These are phyloP conservation scores for Benincasa hispida DNA, from an alignment of 306 rosid genomes.

Conservation along the genomic window DNA sequence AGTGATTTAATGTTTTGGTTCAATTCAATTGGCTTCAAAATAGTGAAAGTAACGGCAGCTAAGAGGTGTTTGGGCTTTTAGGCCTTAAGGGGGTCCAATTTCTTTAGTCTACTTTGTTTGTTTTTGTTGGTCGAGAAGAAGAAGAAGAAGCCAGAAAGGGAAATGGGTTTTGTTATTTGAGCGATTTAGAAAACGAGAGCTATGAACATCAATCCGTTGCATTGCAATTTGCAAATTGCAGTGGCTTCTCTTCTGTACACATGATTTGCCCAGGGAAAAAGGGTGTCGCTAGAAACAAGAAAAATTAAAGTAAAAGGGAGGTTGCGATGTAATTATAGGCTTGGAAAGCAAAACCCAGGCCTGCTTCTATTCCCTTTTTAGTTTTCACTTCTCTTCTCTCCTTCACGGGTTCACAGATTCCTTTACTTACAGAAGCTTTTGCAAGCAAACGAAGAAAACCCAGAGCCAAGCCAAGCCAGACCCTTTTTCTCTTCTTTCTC, in stretches of 20 bases:
- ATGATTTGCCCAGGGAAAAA: slow-evolving; percentile 51
- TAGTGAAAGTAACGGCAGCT: not conserved
- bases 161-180: slow-evolving; percentile 17
- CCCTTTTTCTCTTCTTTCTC: slow-evolving; percentile 10
- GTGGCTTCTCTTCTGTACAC: slow-evolving; percentile 21
- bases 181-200: slow-evolving; percentile 14
- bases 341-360: slow-evolving; percentile 17
- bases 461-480: slow-evolving; percentile 7
- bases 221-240: slow-evolving; percentile 8
- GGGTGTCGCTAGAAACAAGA: slow-evolving; percentile 22
- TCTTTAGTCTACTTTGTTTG: not conserved
- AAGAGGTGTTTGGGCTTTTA: not conserved
- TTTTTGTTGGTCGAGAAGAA: not conserved
- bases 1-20: not conserved
- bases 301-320: slow-evolving; percentile 24
- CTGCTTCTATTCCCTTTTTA: slow-evolving; percentile 5
- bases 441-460: slow-evolving; percentile 14
- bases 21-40: not conserved
- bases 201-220: slow-evolving; percentile 28
- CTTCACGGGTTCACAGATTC: slow-evolving; percentile 11
- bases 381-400: slow-evolving; percentile 3
- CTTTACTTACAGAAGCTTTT: slow-evolving; percentile 5
- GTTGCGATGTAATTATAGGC: slow-evolving; percentile 25
- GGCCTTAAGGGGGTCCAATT: not conserved
- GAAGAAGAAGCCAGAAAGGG: not conserved